Evolutionary conservation across 2,329 filamentous ascomycete genomes (phyloP), one percentile per base, ranked within the genome.

Genomic region (Microcera coccophila): DNA sequence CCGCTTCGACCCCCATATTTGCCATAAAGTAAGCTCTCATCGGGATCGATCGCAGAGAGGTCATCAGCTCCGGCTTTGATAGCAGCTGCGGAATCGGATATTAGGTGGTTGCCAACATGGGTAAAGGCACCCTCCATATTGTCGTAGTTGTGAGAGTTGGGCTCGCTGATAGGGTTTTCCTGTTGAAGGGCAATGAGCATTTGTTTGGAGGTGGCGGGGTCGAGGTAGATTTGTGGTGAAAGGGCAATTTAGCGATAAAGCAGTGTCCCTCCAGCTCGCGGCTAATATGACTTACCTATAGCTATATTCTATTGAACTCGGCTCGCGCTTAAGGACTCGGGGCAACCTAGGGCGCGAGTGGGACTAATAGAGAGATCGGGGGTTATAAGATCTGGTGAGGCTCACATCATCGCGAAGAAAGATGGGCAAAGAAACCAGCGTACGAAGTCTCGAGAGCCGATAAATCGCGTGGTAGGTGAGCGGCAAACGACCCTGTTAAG

Each of bases 21-120:
- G 56, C 82, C 78, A 59, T 88, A 88, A 36, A 95, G 78, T 52
- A 91, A 76, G 69, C 79, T 87, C 68, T 95, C 90, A 60, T 95
- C 89, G 24, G 82, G 74, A 54, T 89, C 85, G 60, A 85, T 75
- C 29, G 79, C 78, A 31, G 82, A 85, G 22, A 85, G 68, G 48
- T 81, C 81, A 69, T 94, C 89, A 60, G 87, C 82, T 59, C 81
- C 85, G 52, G 90, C 90, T 61, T 94, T 95, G 68, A 96, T 95
- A 49, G 85, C 87, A 47, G 85, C 83, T 41, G 84, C 86, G 39
- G 85, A 89, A 69, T 90, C 86, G 60, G 86, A 90, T 62, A 93
- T 82, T 56, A 90, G 73, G 69, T 90, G 85, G 70, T 93, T 95
- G 60, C 85, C 87, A 61, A 91, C 81, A 69, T 93, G 85, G 50